A percentile compares a stretch with the other conserved stretches of the same genome.
These are phyloP conservation scores for Bryum argenteum DNA, from an alignment of 225 moss, liverwort and hornwort species.

Conservation along the genomic window DNA sequence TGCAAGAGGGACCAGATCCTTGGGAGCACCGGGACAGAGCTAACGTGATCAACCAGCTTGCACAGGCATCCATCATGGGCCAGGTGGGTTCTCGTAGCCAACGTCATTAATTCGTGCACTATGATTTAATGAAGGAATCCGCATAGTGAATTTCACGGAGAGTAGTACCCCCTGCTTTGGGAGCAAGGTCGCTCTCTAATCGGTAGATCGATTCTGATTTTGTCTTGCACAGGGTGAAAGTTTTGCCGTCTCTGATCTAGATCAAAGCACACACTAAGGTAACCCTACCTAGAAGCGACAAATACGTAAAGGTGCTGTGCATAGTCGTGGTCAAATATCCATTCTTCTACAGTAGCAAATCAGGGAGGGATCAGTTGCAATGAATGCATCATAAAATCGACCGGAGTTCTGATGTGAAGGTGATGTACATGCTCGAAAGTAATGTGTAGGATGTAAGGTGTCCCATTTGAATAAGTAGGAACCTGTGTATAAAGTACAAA, in stretches of 20 bases:
- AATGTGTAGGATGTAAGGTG: too few species aligned
- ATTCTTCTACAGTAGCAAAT: neutral
- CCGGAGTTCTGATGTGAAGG: neutral
- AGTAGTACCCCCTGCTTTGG: constrained; percentile 10
- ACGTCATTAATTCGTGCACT: constrained; percentile 2
- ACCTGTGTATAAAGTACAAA: neutral
- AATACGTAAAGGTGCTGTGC: neutral
- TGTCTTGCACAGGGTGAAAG: constrained; percentile 26
- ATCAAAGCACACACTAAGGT: constrained; percentile 17
- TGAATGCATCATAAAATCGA: neutral
- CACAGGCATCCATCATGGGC: constrained; percentile 49
- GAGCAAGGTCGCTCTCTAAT: constrained; percentile 10
- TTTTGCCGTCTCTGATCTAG: constrained; percentile 22
- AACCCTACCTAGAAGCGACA: neutral
- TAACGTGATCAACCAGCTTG: constrained; percentile 58
- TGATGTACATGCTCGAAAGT: too few species aligned
- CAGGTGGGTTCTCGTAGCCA: constrained; percentile 48
- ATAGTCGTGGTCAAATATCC: neutral
- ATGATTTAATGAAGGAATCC: neutral
- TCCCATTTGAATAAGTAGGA: too few species aligned
- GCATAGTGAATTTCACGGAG: constrained; percentile 8
- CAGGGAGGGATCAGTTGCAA: neutral
- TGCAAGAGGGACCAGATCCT: constrained; percentile 44
- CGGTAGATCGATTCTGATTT: constrained; percentile 17
- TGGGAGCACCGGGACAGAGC: constrained; percentile 58